Base-by-base conservation (phyloP, 352 stramenopile species). In the Peronospora farinosa region DNA sequence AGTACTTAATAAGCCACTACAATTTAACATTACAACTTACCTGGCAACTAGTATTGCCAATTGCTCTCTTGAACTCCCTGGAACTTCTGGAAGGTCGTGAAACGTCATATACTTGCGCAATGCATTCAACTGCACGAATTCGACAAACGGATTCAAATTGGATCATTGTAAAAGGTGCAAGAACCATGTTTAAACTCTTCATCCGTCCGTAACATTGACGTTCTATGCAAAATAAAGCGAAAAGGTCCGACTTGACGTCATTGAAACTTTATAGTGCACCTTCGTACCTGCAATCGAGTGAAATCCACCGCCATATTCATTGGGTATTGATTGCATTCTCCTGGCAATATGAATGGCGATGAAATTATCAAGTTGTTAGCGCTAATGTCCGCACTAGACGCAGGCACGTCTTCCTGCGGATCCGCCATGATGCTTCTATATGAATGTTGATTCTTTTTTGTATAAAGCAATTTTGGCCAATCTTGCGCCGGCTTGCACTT, bases 71-170 rank as follows among this genome's bases (percentile, higher is more conserved):
- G 73, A 84, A 27, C 60, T 75, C 2, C 71, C 74, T 7, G 72
- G 69, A 7, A 54, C 47, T 45, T 83, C 74, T 17, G 71, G 59
- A 39, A 89, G 66, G 8, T 63, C 57, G 41, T 89, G 68, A 47
- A 71, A 84, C 30, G 67, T 67, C 74, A 89, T 68, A 54, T 89
- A 89, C 37, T 70, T 67, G 39, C 71, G 71, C 65, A 89, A 59
- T 37, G 78, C 72, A 16, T 80, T 77, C 37, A 69, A 49, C 71
- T 84, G 21, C 13, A 38, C 19, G 12, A 57, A 45, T 30, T 39
- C 25, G 21, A 42, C 23, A 12, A 13, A 21, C 17, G 32, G 3
- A 47, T 11, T 54, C 30, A 45, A 8, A 35, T 27, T 27, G 3
- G 2, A 27, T 2, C 23, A 27, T 5, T 5, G 23, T 4, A 27